Evolutionary conservation across 1,284 basidiomycete species (phyloP), one percentile per base, ranked within the genome.

Genomic region (Puccinia brachypodii): DNA sequence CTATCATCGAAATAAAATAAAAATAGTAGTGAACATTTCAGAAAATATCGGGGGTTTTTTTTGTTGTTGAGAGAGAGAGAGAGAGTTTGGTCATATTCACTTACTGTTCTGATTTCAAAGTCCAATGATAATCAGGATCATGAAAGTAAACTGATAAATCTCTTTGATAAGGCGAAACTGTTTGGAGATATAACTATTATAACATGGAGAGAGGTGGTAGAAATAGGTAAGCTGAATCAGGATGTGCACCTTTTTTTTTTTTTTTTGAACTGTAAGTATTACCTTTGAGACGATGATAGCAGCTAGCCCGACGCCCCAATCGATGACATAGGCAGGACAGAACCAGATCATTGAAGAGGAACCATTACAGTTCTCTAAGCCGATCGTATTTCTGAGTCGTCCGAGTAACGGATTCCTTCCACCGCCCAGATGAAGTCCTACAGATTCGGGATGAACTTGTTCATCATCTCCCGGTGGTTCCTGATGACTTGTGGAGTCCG

Each of bases 301-400:
- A 14, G 33, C 71, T 28, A 81, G 60, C n/a, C 53, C 79, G 38
- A 81, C 58, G 28, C 68, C 79, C 79, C 79, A 81, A 66, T 81
- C 79, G 47, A 81, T 72, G 22, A 81, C 69, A 74, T 81, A 81
- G 33, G 79, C 79, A 64, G 79, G 79, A 68, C 69, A 81, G 38
- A 81, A 81, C 79, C 79, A 81, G 42, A 76, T 76, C 74, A 64
- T 76, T 8, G 74, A 64, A 40, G 73, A 64, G 6, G 74, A 76
- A n/a, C 58, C 74, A 19, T n/a, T 47, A n/a, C 44, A 66, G 25
- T 76, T 62, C 14, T 76, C 58, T 19, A 76, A 28, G n/a, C 60
- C 38, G 40, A 76, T n/a, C 16, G 47, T 25, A 76, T 66, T 33
- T 25, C 33, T 76, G 60, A 76, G 40, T 31, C 60, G 47, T 47